Evolutionary conservation across 345 rosid species (phyloP).

Genomic region (Citrus inodora): DNA sequence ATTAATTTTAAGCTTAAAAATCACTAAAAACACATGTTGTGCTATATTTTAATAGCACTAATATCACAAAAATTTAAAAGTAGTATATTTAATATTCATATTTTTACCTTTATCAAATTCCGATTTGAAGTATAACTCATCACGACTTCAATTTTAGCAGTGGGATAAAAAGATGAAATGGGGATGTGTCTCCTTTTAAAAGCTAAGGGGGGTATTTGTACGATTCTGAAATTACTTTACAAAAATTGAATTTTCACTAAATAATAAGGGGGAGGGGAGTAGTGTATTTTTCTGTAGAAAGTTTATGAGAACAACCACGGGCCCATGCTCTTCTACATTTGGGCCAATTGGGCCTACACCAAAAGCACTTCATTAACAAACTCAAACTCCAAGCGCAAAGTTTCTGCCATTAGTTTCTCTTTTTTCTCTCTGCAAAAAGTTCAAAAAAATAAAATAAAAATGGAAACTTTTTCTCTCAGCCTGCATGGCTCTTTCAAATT

Average conservation of each 20-base stretch:
- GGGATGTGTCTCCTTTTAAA: not conserved
- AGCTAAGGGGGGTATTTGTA: not conserved
- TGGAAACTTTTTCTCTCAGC: not conserved
- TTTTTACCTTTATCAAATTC: not conserved
- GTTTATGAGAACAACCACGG: not conserved
- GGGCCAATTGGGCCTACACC: not conserved
- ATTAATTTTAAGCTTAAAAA: no score
- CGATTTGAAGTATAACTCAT: not conserved
- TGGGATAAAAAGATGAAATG: not conserved
- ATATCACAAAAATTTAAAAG: no score
- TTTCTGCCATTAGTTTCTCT: not conserved
- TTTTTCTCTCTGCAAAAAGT: no score
- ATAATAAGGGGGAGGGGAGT: not conserved
- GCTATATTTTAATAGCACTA: no score
- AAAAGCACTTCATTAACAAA: not conserved
- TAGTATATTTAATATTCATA: no score
- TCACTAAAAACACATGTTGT: not conserved
- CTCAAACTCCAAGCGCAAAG: not conserved
- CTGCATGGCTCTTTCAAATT: slow-evolving; percentile 10
- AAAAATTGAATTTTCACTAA: not conserved
- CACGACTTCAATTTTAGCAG: not conserved
- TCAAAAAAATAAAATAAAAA: not conserved
- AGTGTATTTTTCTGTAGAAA: not conserved
- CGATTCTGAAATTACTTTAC: not conserved
- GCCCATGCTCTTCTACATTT: not conserved